Evolutionary conservation across 1,139 yeast species (phyloP).

Genomic region (Zygoascus meyerae): DNA sequence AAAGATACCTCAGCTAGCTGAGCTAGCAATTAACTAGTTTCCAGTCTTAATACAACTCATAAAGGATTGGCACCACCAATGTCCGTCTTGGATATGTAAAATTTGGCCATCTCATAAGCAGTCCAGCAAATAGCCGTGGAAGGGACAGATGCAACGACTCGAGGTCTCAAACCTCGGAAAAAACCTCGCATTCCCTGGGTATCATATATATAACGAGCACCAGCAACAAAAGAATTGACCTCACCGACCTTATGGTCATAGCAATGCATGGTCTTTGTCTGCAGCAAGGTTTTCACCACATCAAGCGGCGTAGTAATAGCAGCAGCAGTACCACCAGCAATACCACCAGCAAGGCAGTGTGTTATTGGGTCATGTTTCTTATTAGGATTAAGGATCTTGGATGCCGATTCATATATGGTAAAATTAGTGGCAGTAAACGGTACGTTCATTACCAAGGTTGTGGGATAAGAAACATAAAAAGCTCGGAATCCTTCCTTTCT

Average conservation of each 20-base stretch:
- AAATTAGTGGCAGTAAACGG: constrained; percentile 96
- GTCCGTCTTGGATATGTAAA: constrained; percentile 37
- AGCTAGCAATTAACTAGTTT: no score
- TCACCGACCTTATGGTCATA: constrained; percentile 46
- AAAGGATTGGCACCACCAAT: no score
- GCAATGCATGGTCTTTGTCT: constrained; percentile 49
- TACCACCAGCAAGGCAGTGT: constrained; percentile 91
- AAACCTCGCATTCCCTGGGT: constrained; percentile 69
- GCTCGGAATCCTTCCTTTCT: constrained; percentile 72
- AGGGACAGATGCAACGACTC: constrained; percentile 91
- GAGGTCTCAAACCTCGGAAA: constrained; percentile 79
- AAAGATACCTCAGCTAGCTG: no score
- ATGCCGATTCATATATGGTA: constrained; percentile 82
- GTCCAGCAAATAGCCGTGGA: constrained; percentile 98
- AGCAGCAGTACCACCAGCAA: constrained; percentile 95
- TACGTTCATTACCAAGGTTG: constrained; percentile 85
- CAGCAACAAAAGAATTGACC: constrained; percentile 66
- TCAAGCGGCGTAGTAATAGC: constrained; percentile 95
- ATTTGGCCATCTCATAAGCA: constrained; percentile 95
- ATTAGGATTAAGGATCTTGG: constrained; percentile 71
- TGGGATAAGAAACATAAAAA: constrained; percentile 90
- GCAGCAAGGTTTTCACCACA: constrained; percentile 87
- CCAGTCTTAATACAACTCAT: no score
- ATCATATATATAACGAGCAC: constrained; percentile 61
- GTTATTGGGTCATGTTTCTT: constrained; percentile 79